phyloP scores from a whole-genome alignment of 768 basidiomycete genomes.

The Erythrobasidium yunnanense region DNA sequence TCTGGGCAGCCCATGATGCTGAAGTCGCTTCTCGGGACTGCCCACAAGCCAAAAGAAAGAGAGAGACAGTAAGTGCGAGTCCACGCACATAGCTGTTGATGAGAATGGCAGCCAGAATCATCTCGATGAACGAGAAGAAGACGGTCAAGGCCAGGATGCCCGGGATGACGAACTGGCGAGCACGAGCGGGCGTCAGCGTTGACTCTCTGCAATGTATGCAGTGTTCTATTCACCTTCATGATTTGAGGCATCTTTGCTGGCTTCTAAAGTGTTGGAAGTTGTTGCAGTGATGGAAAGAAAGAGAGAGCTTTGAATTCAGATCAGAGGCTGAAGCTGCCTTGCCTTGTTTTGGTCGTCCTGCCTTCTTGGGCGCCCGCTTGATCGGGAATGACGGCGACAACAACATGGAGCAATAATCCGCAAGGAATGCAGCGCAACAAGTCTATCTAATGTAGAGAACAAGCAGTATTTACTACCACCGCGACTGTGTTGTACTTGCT shows the following conservation, averaged over 20 bases:
- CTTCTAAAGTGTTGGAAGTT: no score
- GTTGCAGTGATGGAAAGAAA: no score
- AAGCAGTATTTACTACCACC: no score
- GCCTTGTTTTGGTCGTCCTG: no score
- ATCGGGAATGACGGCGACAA: no score
- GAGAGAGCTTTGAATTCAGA: no score
- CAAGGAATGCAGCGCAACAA: no score
- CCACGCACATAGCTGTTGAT: conserved; percentile 21
- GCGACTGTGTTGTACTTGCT: no score
- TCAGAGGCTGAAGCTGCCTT: no score
- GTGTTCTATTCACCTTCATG: not conserved
- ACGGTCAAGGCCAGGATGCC: conserved; percentile 12
- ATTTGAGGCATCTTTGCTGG: not conserved
- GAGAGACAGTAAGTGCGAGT: not conserved
- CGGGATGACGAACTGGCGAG: not conserved
- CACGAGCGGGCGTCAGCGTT: not conserved
- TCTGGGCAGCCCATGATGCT: not conserved
- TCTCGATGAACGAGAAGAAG: conserved; percentile 28
- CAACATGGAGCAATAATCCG: no score
- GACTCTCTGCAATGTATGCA: not conserved
- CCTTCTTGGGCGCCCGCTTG: no score
- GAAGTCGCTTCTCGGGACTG: not conserved
- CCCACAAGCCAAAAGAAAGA: not conserved
- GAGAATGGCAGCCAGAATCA: conserved; percentile 29
- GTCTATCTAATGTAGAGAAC: no score